phyloP scores from a whole-genome alignment of 2,329 filamentous ascomycete genomes.

The Knoxdaviesia proteae region DNA sequence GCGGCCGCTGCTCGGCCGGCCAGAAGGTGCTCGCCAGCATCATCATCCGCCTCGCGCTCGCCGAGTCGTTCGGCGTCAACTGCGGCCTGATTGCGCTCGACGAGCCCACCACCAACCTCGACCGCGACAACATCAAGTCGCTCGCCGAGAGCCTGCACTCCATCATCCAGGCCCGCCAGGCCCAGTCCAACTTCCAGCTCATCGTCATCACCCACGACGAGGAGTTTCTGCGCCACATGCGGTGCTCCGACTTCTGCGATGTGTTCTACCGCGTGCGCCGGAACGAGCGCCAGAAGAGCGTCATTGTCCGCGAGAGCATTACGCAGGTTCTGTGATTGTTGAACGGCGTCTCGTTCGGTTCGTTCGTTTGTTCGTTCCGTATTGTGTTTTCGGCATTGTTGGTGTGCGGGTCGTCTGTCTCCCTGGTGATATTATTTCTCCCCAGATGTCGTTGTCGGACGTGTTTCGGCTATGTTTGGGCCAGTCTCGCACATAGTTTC shows the following conservation, averaged over 20 bases:
- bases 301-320: conserved; percentile 53
- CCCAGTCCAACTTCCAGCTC: conserved; percentile 89
- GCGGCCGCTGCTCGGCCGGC: conserved; percentile 84
- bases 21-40: conserved; percentile 95
- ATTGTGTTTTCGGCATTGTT: no score
- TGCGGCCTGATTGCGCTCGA: conserved; percentile 93
- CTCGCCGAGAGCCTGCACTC: conserved; percentile 67
- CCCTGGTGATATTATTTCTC: no score
- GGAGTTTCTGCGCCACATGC: conserved; percentile 84
- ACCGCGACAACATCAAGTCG: conserved; percentile 82
- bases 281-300: conserved; percentile 68
- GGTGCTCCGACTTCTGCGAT: conserved; percentile 81
- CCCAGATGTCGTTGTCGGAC: no score
- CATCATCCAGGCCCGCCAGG: conserved; percentile 66
- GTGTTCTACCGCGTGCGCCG: conserved; percentile 74
- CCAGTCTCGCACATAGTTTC: no score
- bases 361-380: no score
- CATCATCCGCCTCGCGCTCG: conserved; percentile 87
- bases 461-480: no score
- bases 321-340: conserved; percentile 19
- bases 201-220: conserved; percentile 99
- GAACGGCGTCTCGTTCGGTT: no score
- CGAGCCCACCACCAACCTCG: conserved; percentile 92
- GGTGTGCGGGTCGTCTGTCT: no score
- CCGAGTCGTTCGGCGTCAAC: conserved; percentile 89